These are phyloP conservation scores for Aureobasidium musti DNA, from an alignment of 2,329 filamentous ascomycete genomes.

Conservation along the genomic window DNA sequence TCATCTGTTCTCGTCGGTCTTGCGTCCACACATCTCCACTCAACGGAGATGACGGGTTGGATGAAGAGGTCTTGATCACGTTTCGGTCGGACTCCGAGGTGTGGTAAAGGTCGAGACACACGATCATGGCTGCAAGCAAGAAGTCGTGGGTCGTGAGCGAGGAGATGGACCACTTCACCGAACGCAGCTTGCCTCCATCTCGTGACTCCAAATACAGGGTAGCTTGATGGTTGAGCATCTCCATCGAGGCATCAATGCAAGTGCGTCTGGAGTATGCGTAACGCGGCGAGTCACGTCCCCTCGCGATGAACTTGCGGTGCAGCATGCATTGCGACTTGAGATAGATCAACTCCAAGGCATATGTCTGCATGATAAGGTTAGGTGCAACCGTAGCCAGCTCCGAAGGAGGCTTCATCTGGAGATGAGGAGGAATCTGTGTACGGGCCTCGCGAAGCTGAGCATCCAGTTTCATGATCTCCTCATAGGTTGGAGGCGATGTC, in stretches of 20 bases:
- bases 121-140: constrained; percentile 78
- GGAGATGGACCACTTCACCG: constrained; percentile 75
- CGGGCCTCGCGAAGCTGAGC: constrained; percentile 58
- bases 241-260: constrained; percentile 83
- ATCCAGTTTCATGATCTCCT: constrained; percentile 63
- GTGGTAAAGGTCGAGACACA: constrained; percentile 79
- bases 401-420: constrained; percentile 57
- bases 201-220: constrained; percentile 75
- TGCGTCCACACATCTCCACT: constrained; percentile 47
- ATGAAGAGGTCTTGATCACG: constrained; percentile 37
- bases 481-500: constrained; percentile 61
- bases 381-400: constrained; percentile 47
- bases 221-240: constrained; percentile 74
- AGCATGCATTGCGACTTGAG: constrained; percentile 87
- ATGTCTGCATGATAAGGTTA: constrained; percentile 73
- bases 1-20: constrained; percentile 68
- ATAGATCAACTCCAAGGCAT: constrained; percentile 80
- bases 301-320: constrained; percentile 82
- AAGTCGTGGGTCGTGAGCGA: constrained; percentile 83
- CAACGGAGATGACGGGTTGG: constrained; percentile 34
- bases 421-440: constrained; percentile 73
- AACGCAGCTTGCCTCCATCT: constrained; percentile 68
- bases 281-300: constrained; percentile 73
- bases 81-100: constrained; percentile 53
- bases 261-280: constrained; percentile 82